These are phyloP conservation scores for Solanum lycopersicoides DNA, from an alignment of 257 asterid species.

Conservation along the genomic window DNA sequence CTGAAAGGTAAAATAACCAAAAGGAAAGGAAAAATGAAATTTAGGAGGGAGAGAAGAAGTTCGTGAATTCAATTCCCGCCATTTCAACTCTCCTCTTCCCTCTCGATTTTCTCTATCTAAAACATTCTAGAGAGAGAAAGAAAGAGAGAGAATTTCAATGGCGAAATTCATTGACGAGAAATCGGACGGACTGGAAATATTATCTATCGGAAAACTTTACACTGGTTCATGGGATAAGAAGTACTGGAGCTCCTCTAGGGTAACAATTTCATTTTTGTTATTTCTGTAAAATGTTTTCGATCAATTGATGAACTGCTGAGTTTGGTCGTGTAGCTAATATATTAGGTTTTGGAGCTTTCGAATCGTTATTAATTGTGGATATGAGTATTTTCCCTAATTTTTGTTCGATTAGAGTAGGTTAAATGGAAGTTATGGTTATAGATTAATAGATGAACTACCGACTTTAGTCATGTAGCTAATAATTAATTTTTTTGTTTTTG, in stretches of 20 bases:
- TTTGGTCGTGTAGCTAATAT: not conserved
- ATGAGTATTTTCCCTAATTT: not conserved
- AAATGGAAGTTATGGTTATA: not conserved
- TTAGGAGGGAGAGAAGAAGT: not conserved
- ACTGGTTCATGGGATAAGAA: constrained; percentile 86
- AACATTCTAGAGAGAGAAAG: not conserved
- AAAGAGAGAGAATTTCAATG: constrained; percentile 20
- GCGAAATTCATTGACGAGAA: constrained; percentile 30
- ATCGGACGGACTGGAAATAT: constrained; percentile 59
- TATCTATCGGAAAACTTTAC: constrained; percentile 67
- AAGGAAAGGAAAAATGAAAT: not conserved
- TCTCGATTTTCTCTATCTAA: not conserved
- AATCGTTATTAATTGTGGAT: not conserved
- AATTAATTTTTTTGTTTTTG: no score
- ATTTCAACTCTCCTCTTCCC: not conserved
- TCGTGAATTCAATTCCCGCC: constrained; percentile 23
- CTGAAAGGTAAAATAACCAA: not conserved
- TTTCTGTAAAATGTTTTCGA: not conserved
- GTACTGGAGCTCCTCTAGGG: constrained; percentile 99
- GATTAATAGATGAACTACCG: not conserved
- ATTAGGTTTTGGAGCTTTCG: not conserved
- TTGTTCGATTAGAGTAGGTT: not conserved
- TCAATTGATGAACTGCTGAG: not conserved
- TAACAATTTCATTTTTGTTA: constrained; percentile 16
- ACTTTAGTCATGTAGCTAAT: not conserved